These are phyloP conservation scores for thale cress (Arabidopsis thaliana) DNA, from an alignment of 345 rosid species.

Conservation along the genomic window TAIR10.1 NC_003074.8:5133001-5133500, in stretches of 20 bases:
- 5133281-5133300: constrained; percentile 45
- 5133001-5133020: neutral
- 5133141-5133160: constrained; percentile 39
- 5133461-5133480: constrained; percentile 29
- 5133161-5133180: constrained; percentile 38
- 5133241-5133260: constrained; percentile 24
- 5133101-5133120: constrained; percentile 12
- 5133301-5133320: constrained; percentile 24
- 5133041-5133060: neutral
- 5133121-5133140: constrained; percentile 41
- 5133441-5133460: constrained; percentile 35
- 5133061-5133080: neutral
- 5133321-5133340: constrained; percentile 30
- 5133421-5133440: constrained; percentile 23
- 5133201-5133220: constrained; percentile 35
- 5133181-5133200: constrained; percentile 26
- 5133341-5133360: constrained; percentile 24
- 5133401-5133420: constrained; percentile 46
- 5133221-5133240: constrained; percentile 17
- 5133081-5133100: constrained; percentile 14
- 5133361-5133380: neutral
- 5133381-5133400: constrained; percentile 34
- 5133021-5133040: neutral
- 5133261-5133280: constrained; percentile 13
- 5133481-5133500: constrained; percentile 32